Evolutionary conservation across 2,329 filamentous ascomycete genomes (phyloP).

Genomic region (Zymoseptoria tritici): DNA sequence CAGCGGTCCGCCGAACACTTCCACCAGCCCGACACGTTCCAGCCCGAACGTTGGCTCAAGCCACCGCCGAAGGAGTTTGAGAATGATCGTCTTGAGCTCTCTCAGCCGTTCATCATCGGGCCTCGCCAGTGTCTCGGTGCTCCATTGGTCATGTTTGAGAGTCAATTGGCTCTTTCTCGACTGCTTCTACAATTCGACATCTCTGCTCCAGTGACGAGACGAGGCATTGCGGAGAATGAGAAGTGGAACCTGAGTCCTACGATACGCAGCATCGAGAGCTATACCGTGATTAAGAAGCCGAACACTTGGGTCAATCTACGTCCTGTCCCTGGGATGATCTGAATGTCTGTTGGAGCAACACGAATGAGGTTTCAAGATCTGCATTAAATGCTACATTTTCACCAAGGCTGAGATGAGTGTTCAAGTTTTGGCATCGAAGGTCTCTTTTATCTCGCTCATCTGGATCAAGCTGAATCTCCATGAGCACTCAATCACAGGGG

Average conservation of each 20-base stretch:
- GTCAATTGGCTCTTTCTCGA: slow-evolving; percentile 31
- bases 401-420: no score
- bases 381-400: no score
- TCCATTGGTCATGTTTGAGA: slow-evolving; percentile 13
- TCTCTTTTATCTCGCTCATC: no score
- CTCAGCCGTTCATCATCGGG: slow-evolving; percentile 17
- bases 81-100: slow-evolving; percentile 15
- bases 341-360: no score
- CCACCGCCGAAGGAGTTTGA: slow-evolving; percentile 6
- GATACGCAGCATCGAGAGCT: background rate
- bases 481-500: no score
- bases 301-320: no score
- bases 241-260: background rate
- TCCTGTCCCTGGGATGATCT: no score
- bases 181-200: background rate
- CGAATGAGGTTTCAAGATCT: no score
- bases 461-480: no score
- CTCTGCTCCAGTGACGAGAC: no score
- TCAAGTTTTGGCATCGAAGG: no score
- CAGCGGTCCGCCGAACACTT: slow-evolving; percentile 12
- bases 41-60: slow-evolving; percentile 27
- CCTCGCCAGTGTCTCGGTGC: slow-evolving; percentile 4
- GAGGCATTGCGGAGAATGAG: background rate
- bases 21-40: slow-evolving; percentile 20
- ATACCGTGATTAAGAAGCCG: no score